Conservation (phyloP, 345 rosid genomes). For the Eucalyptus urophylla region DNA sequence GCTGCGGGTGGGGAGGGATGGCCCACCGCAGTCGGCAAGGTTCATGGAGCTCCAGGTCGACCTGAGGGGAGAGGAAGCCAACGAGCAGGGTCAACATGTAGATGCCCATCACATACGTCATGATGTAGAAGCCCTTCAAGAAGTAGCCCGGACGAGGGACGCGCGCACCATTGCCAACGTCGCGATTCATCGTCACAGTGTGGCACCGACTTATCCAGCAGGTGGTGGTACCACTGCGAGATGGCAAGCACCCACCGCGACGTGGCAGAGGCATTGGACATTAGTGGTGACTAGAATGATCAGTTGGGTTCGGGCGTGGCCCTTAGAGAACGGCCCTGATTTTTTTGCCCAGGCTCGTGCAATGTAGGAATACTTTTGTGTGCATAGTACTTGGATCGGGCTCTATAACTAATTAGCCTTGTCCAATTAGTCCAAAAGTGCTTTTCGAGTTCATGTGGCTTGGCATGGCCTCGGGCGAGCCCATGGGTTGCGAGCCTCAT, state of each 20-base stretch:
- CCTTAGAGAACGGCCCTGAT: neutral
- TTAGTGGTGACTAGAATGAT: neutral
- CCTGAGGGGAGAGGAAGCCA: slow-evolving; percentile 83
- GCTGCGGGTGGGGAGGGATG: slow-evolving; percentile 65
- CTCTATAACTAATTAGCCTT: neutral
- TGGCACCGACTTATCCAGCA: slow-evolving; percentile 66
- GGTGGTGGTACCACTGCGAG: slow-evolving; percentile 45
- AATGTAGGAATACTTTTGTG: neutral
- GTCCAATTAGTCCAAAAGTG: neutral
- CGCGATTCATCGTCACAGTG: slow-evolving; percentile 48
- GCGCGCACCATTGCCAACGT: slow-evolving; percentile 16
- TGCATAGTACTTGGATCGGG: neutral
- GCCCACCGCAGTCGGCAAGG: slow-evolving; percentile 16
- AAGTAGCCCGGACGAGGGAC: slow-evolving; percentile 62
- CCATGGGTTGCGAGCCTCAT: neutral
- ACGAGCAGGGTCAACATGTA: slow-evolving; percentile 69
- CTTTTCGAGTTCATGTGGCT: neutral
- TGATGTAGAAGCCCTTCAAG: slow-evolving; percentile 39
- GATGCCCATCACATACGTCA: slow-evolving; percentile 28
- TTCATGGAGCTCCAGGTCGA: slow-evolving; percentile 50
- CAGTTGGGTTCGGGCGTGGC: neutral
- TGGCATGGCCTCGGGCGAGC: neutral
- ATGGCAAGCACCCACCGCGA: slow-evolving; percentile 17
- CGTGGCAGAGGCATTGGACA: slow-evolving; percentile 14
- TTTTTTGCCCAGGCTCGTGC: neutral